A percentile compares a stretch with the other conserved stretches of the same genome.
These are phyloP conservation scores for Talaromyces sp. DNA, from an alignment of 2,329 filamentous ascomycete genomes.

Conservation along the genomic window DNA sequence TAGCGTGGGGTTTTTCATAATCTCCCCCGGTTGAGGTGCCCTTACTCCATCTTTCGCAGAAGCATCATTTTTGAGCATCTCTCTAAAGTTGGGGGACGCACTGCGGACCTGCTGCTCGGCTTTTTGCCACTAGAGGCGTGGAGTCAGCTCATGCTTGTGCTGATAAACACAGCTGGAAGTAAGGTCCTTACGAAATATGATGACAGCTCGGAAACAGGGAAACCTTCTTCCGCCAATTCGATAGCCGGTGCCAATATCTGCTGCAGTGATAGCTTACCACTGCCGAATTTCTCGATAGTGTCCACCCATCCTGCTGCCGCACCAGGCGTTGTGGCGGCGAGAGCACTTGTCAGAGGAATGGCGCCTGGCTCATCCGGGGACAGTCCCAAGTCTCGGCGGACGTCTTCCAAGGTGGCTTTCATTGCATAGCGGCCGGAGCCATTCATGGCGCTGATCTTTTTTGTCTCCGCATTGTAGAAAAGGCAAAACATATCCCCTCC, in stretches of 20 bases:
- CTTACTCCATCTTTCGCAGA: conserved; percentile 63
- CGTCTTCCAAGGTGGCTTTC: conserved; percentile 62
- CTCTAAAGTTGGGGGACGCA: conserved; percentile 78
- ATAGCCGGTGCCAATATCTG: conserved; percentile 80
- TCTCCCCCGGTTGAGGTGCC: conserved; percentile 72
- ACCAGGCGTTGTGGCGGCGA: conserved; percentile 81
- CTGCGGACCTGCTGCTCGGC: conserved; percentile 59
- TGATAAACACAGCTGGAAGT: background rate
- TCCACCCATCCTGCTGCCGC: conserved; percentile 93
- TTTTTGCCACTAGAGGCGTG: conserved; percentile 60
- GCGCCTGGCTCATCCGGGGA: conserved; percentile 48
- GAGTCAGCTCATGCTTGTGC: background rate
- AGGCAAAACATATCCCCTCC: conserved; percentile 97
- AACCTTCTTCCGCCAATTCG: conserved; percentile 78
- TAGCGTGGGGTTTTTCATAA: conserved; percentile 79
- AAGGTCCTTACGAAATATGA: conserved; percentile 56
- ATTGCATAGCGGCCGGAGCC: conserved; percentile 80
- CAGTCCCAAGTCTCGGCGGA: conserved; percentile 65
- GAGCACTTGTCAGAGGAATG: conserved; percentile 71
- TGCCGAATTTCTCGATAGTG: conserved; percentile 80
- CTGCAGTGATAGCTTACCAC: conserved; percentile 70
- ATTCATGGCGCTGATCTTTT: conserved; percentile 80
- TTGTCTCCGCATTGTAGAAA: conserved; percentile 78
- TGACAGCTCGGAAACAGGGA: conserved; percentile 78
- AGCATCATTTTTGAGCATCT: conserved; percentile 79